phyloP scores from a whole-genome alignment of 2,329 filamentous ascomycete genomes.

The Drechslerella coelobrocha region DNA sequence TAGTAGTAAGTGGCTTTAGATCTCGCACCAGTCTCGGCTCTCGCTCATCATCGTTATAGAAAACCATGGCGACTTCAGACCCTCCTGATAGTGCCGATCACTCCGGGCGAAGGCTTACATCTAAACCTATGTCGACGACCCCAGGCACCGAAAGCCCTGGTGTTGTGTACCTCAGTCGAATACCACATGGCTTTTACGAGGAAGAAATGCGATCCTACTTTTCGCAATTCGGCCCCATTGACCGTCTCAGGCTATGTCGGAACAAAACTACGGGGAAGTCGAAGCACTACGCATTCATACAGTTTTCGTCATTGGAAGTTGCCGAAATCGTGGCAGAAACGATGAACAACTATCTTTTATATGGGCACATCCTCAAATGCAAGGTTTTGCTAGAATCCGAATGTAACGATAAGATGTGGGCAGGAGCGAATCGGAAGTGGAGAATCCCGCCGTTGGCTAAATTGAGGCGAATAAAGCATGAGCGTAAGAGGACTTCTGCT shows the following conservation, averaged over 20 bases:
- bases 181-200: slow-evolving; percentile 97
- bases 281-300: slow-evolving; percentile 94
- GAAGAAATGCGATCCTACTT: slow-evolving; percentile 94
- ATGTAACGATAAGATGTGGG: slow-evolving; percentile 73
- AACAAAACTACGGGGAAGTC: slow-evolving; percentile 90
- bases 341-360: slow-evolving; percentile 97
- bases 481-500: slow-evolving; percentile 74
- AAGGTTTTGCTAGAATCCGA: slow-evolving; percentile 68
- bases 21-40: no score
- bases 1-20: no score
- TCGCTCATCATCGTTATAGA: no score
- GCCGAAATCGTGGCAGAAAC: slow-evolving; percentile 91
- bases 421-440: slow-evolving; percentile 87
- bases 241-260: slow-evolving; percentile 79
- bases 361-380: slow-evolving; percentile 91
- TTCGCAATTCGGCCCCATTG: slow-evolving; percentile 86
- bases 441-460: slow-evolving; percentile 87
- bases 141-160: slow-evolving; percentile 66
- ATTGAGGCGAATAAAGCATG: slow-evolving; percentile 77
- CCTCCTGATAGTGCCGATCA: not conserved
- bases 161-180: slow-evolving; percentile 86
- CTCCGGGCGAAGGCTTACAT: not conserved
- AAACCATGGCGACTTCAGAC: not conserved
- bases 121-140: not conserved
- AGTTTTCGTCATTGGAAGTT: slow-evolving; percentile 79